Conservation (phyloP, 139 green algal species). For the Chlorella sp. region DNA sequence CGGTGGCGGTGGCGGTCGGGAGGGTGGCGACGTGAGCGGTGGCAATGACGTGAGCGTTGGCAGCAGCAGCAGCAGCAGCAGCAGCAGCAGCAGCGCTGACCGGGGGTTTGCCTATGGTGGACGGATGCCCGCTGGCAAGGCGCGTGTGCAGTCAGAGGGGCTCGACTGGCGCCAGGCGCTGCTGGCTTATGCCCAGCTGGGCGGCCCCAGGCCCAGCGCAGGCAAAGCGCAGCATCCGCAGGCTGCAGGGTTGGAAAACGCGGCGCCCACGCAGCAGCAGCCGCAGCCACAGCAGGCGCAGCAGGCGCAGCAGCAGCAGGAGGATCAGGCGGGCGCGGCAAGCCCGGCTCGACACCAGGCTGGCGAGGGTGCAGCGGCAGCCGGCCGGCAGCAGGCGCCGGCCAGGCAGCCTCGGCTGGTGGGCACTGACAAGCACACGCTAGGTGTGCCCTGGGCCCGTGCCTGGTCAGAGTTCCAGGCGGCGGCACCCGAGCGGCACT, state of each 20-base stretch:
- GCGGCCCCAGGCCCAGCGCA: too few species aligned
- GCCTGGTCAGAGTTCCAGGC: slow-evolving; percentile 37
- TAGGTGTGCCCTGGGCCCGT: slow-evolving; percentile 48
- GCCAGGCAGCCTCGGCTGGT: too few species aligned
- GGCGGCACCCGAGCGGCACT: too few species aligned
- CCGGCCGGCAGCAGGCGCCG: neutral
- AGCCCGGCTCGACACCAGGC: neutral
- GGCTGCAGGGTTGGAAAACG: too few species aligned
- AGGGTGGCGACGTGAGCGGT: neutral
- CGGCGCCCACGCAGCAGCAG: neutral
- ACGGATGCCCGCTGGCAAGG: too few species aligned
- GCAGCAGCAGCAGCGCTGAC: neutral
- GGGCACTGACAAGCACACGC: neutral
- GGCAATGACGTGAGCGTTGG: neutral
- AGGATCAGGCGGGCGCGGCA: neutral
- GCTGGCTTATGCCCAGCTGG: neutral
- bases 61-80: neutral
- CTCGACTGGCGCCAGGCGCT: neutral
- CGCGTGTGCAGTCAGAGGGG: neutral
- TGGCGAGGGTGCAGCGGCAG: neutral
- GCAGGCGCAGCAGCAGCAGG: neutral
- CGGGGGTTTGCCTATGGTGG: too few species aligned
- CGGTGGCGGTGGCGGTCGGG: neutral
- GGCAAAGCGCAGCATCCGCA: too few species aligned
- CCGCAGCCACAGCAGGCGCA: neutral